Evolutionary conservation across 306 rosid genomes (phyloP).

Genomic region (Malus fusca): DNA sequence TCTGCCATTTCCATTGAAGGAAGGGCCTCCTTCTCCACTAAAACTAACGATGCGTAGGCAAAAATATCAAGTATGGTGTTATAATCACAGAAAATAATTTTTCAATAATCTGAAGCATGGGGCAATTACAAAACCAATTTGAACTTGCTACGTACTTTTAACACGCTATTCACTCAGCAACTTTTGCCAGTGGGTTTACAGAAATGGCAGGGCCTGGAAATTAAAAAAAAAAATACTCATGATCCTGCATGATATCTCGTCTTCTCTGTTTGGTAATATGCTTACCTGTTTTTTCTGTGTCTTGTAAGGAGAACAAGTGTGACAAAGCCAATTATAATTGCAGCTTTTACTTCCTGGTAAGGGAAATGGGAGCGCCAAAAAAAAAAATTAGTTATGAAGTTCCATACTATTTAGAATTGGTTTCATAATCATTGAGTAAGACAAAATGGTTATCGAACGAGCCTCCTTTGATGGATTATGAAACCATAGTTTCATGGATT

Average conservation of each 20-base stretch:
- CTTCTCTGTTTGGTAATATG: neutral
- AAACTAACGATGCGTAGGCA: too few species aligned
- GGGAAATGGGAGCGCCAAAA: neutral
- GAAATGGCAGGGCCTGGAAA: neutral
- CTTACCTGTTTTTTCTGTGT: conserved; percentile 48
- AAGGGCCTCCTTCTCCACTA: too few species aligned
- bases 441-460: too few species aligned
- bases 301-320: conserved; percentile 70
- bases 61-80: too few species aligned
- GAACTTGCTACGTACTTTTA: neutral
- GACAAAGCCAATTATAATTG: conserved; percentile 74
- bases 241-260: neutral
- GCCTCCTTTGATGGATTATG: too few species aligned
- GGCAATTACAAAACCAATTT: neutral
- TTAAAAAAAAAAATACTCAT: neutral
- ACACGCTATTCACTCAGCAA: neutral
- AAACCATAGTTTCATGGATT: too few species aligned
- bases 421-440: too few species aligned
- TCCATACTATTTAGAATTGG: too few species aligned
- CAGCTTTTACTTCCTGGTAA: conserved; percentile 62
- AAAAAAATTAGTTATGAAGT: neutral
- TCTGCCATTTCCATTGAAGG: too few species aligned
- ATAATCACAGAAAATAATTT: too few species aligned
- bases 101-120: too few species aligned
- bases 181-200: neutral